Evolutionary conservation across 2,329 filamentous ascomycete genomes (phyloP), one percentile per base, ranked within the genome.

Genomic region (Beauveria asiatica): DNA sequence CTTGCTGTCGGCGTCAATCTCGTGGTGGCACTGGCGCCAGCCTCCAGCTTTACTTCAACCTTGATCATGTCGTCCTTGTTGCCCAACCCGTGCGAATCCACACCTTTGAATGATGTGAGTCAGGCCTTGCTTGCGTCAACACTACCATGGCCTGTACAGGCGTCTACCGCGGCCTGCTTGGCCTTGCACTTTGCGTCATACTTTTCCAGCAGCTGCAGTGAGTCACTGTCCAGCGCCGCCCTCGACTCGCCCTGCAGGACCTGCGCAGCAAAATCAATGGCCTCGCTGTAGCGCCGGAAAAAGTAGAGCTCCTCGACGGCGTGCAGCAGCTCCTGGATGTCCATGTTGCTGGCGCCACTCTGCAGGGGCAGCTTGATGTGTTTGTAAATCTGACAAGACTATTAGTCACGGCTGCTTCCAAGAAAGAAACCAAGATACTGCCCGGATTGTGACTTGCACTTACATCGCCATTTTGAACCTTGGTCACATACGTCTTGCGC

Each of bases 221-320:
- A 75, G 51, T 82, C 80, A 3, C 63, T 62, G 27, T 83, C 80
- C 13, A 83, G 61, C 8, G 68, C 72, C 5, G 67, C 64, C 4
- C 65, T 67, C 7, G 64, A 66, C 5, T 68, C 68, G 3, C 63
- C 65, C 7, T 65, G 63, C 6, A 81, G 66, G 0, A 77, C 69
- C 5, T 66, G 63, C 3, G 65, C 60, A 5, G 77, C 69, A 48
- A 84, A 75, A 8, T 66, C 65, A 17, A 74, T 70, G 1, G 76
- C 80, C 59, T 81, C 75, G 1, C 68, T 68, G 61, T 76, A 84
- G 41, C 76, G 70, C 6, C 74, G 70, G 64, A 79, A 79, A 67
- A 81, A 84, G 65, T 84, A 84, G 49, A 84, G 72, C 69, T 84
- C 82, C 66, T 84, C 82, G 33, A 37, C 33, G 0, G 82, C 82